phyloP scores from a whole-genome alignment of 257 asterid species.

The Solanum pimpinellifolium region DNA sequence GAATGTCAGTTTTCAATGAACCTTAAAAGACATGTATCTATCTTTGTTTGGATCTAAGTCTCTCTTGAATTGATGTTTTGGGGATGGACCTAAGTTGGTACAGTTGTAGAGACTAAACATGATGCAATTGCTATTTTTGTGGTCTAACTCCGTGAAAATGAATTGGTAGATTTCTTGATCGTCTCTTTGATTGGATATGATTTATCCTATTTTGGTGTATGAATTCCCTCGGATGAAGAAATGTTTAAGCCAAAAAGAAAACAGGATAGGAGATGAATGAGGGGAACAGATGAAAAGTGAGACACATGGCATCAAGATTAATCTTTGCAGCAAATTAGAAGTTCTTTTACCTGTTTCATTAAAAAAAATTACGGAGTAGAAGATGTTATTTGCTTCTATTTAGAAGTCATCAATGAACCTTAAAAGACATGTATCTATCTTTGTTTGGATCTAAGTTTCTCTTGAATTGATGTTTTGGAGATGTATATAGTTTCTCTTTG shows the following conservation, averaged over 20 bases:
- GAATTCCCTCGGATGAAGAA: background rate
- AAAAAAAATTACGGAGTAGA: no score
- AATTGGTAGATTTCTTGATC: background rate
- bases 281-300: background rate
- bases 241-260: background rate
- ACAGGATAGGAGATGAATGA: background rate
- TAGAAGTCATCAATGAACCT: background rate
- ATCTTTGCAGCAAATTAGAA: background rate
- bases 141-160: background rate
- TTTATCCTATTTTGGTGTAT: background rate
- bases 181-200: background rate
- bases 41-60: background rate
- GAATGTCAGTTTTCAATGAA: background rate
- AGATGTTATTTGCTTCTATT: no score
- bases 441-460: background rate
- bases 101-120: background rate
- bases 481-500: background rate
- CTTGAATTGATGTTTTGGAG: no score
- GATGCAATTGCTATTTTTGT: background rate
- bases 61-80: background rate
- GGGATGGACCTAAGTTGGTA: background rate
- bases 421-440: background rate
- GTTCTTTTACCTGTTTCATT: background rate
- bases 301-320: background rate
- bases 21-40: background rate